Evolutionary conservation across 139 green algal species (phyloP).

Genomic region (Chlamydomonas sp.): DNA sequence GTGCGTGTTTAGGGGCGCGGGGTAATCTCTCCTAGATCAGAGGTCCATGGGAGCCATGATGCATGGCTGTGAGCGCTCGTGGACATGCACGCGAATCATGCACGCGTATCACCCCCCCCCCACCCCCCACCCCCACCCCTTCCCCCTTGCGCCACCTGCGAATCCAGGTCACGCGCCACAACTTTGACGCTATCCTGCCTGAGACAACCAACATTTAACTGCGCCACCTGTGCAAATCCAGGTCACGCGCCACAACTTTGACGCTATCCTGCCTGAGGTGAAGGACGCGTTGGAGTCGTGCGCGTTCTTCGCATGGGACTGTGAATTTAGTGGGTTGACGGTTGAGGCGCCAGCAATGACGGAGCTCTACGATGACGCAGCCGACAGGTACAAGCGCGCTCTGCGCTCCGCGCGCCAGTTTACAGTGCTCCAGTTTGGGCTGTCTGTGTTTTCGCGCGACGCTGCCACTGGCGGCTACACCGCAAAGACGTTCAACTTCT

Average conservation of each 20-base stretch:
- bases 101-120: neutral
- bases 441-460: conserved; percentile 42
- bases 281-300: conserved; percentile 29
- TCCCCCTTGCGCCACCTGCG: too few relatives aligned
- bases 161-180: neutral
- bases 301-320: conserved; percentile 54
- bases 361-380: conserved; percentile 31
- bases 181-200: conserved; percentile 54
- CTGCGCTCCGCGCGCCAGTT: conserved; percentile 34
- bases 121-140: too few relatives aligned
- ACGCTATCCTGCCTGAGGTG: conserved; percentile 41
- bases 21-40: too few relatives aligned
- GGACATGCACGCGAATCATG: neutral
- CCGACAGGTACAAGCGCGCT: conserved; percentile 16
- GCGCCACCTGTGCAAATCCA: conserved; percentile 21
- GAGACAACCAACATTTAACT: too few relatives aligned
- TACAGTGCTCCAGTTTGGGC: conserved; percentile 60
- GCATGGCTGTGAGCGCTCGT: neutral
- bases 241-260: conserved; percentile 65
- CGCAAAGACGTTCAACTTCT: conserved; percentile 69
- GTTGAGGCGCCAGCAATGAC: neutral
- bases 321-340: conserved; percentile 60
- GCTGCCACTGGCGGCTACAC: conserved; percentile 19
- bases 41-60: too few relatives aligned
- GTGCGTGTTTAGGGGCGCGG: too few relatives aligned